Evolutionary conservation across 1,284 basidiomycete genomes (phyloP), one percentile per base, ranked within the genome.

Genomic region (Pisolithus thermaeus): DNA sequence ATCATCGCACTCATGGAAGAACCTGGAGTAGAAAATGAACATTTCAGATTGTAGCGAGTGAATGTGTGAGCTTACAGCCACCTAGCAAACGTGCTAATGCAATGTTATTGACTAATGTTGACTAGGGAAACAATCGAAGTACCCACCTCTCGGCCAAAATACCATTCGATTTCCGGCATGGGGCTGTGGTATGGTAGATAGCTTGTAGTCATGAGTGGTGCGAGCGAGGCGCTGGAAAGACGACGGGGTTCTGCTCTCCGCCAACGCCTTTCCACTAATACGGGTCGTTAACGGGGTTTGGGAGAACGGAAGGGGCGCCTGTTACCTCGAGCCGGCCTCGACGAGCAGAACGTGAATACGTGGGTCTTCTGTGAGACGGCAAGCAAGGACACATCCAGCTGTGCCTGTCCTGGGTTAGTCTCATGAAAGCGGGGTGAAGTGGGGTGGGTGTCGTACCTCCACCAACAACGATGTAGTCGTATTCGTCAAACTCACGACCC

Each of bases 1-100:
- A 87, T 80, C 65, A 79, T 75, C 0, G 83, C 84, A 54, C 87
- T 87, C 48, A 83, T 77, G 14, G 81, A 77, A 7, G 81, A 81
- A 53, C 81, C 82, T 85, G 41, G 44, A 25, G 18, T 11, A n/a
- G 27, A 32, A 45, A 50, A 53, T 20, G 7, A 52, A 12, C 46
- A 3, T 30, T 7, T 25, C 20, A 41, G 18, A 39, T 41, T 11
- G 27, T 23, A 1, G 25, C 6, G 12, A 45, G 32, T 28, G 41
- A 30, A 30, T 28, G 5, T 43, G 20, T n/a, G 28, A 27, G 73
- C 79, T 63, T 62, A 84, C 84, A 87, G 61, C 84, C 85, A 39
- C 84, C 84, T 1, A 87, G 72, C 61, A 87, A 69, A 60, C 81
- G 84, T 1, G 70, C 85, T 87, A 52, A 2, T 32, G 18, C 1